Conservation (phyloP, 371 early-diverging fungal species). For the Actinomortierella wolfii region DNA sequence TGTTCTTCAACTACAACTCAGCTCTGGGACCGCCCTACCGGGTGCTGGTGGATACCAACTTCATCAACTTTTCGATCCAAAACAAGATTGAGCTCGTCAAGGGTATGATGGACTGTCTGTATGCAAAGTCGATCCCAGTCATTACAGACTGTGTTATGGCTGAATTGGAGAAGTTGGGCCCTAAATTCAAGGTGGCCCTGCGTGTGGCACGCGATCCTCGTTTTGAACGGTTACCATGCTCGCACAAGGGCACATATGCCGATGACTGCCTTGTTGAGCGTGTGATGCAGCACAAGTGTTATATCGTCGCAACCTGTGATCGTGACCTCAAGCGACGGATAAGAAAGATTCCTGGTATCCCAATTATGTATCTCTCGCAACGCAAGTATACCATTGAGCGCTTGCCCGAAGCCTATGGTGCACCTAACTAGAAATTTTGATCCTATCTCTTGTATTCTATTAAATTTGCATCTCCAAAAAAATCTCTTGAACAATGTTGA, state of each 20-base stretch:
- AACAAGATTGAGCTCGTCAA: constrained; percentile 98
- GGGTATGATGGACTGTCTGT: constrained; percentile 98
- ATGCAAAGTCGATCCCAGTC: constrained; percentile 97
- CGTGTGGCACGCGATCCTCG: constrained; percentile 94
- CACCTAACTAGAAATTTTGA: constrained; percentile 20
- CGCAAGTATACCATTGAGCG: constrained; percentile 96
- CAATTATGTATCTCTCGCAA: constrained; percentile 97
- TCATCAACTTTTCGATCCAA: constrained; percentile 99
- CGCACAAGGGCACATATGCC: constrained; percentile 99
- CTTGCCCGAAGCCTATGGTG: constrained; percentile 79
- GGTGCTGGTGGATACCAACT: constrained; percentile 99
- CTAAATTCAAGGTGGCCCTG: constrained; percentile 96
- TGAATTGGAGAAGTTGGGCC: constrained; percentile 99
- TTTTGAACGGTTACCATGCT: constrained; percentile 95
- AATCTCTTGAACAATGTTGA: too few relatives aligned
- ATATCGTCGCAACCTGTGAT: constrained; percentile 99
- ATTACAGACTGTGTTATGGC: constrained; percentile 99
- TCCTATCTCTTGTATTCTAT: too few relatives aligned
- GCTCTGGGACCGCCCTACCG: constrained; percentile 98
- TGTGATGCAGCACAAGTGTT: constrained; percentile 96
- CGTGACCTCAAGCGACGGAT: constrained; percentile 97
- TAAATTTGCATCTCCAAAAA: too few relatives aligned
- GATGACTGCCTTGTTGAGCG: constrained; percentile 99
- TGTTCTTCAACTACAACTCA: constrained; percentile 97
- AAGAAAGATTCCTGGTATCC: constrained; percentile 98